Conservation (phyloP, 176 grass and related monocot genomes). For the Thalia dealbata region DNA sequence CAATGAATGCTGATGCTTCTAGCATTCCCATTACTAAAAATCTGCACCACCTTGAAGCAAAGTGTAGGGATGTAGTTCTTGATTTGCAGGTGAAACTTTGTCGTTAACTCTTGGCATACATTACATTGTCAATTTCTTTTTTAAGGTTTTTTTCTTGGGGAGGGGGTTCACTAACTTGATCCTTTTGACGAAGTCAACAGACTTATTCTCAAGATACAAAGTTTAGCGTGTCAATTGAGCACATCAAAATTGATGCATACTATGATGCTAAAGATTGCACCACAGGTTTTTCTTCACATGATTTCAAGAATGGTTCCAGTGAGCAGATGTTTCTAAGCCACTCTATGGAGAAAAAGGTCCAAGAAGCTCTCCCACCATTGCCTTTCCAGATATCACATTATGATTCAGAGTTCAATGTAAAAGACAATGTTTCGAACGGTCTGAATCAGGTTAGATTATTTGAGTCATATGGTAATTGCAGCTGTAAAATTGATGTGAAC, state of each 20-base stretch:
- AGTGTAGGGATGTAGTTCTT: slow-evolving; percentile 51
- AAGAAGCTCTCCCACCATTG: slow-evolving; percentile 57
- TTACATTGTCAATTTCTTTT: slow-evolving; percentile 8
- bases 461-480: slow-evolving; percentile 62
- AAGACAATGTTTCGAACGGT: slow-evolving; percentile 19
- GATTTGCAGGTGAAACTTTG: slow-evolving; percentile 52
- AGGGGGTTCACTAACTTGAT: slow-evolving; percentile 14
- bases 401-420: slow-evolving; percentile 16
- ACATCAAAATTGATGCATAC: slow-evolving; percentile 66
- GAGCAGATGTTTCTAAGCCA: slow-evolving; percentile 45
- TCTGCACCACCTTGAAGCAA: slow-evolving; percentile 77
- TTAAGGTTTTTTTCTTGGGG: slow-evolving; percentile 17
- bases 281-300: slow-evolving; percentile 6
- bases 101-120: background rate
- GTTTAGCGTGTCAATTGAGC: slow-evolving; percentile 42
- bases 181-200: slow-evolving; percentile 47
- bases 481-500: slow-evolving; percentile 47
- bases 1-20: slow-evolving; percentile 43
- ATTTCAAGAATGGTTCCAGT: slow-evolving; percentile 8
- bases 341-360: slow-evolving; percentile 54
- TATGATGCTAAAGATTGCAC: slow-evolving; percentile 29
- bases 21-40: slow-evolving; percentile 34
- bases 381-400: slow-evolving; percentile 31
- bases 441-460: slow-evolving; percentile 65
- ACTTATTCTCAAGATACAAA: slow-evolving; percentile 70